These are phyloP conservation scores for Exophiala viscosa DNA, from an alignment of 2,329 filamentous ascomycete genomes.

Conservation along the genomic window DNA sequence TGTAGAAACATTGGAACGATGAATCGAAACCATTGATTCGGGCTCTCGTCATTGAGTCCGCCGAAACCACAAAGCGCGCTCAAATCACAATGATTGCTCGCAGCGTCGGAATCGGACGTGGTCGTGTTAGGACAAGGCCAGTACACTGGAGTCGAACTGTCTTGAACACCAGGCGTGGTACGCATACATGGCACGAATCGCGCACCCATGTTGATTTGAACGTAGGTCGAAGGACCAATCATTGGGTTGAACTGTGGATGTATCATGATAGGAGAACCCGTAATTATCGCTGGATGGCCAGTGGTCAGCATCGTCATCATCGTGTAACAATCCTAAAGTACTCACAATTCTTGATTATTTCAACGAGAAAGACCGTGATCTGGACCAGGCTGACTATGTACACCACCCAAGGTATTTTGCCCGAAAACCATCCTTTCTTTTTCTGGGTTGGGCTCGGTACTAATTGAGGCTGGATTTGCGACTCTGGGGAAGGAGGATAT, in stretches of 20 bases:
- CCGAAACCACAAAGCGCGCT: slow-evolving; percentile 79
- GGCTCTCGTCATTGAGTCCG: slow-evolving; percentile 68
- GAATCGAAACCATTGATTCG: slow-evolving; percentile 96
- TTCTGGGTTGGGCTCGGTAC: slow-evolving; percentile 23
- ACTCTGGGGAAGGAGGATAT: slow-evolving; percentile 55
- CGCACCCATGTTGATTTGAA: slow-evolving; percentile 95
- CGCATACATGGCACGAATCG: slow-evolving; percentile 95
- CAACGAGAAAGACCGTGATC: slow-evolving; percentile 79
- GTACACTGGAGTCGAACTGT: slow-evolving; percentile 32
- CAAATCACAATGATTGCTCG: slow-evolving; percentile 63
- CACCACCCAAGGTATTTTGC: slow-evolving; percentile 70
- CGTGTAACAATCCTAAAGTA: slow-evolving; percentile 17
- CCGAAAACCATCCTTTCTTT: slow-evolving; percentile 52
- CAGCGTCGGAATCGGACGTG: slow-evolving; percentile 48
- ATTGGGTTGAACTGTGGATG: slow-evolving; percentile 90
- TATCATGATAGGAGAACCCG: slow-evolving; percentile 65
- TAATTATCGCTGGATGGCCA: slow-evolving; percentile 59
- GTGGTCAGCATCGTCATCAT: background rate
- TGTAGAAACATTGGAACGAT: slow-evolving; percentile 95
- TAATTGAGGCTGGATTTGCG: slow-evolving; percentile 35
- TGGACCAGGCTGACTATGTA: slow-evolving; percentile 76
- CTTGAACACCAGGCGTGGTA: slow-evolving; percentile 50
- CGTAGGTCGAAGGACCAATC: slow-evolving; percentile 87
- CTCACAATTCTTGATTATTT: slow-evolving; percentile 79
- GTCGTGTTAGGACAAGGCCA: slow-evolving; percentile 85